Conservation (phyloP, 164 flowering plant genomes). For the grape (Vitis vinifera) region ASM3070453v1 NC_081816.1:15216501-15217000, state of each 20-base stretch:
- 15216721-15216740: constrained; percentile 19
- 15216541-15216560: too few relatives aligned
- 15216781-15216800: constrained; percentile 81
- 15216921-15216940: too few relatives aligned
- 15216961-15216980: constrained; percentile 95
- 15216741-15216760: constrained; percentile 45
- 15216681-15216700: constrained; percentile 35
- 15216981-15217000: constrained; percentile 95
- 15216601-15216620: constrained; percentile 42
- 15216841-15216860: constrained; percentile 24
- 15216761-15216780: constrained; percentile 79
- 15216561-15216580: too few relatives aligned
- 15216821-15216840: constrained; percentile 99
- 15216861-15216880: not conserved
- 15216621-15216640: constrained; percentile 59
- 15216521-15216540: too few relatives aligned
- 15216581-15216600: not conserved
- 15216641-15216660: constrained; percentile 69
- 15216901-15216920: too few relatives aligned
- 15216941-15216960: not conserved
- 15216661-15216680: constrained; percentile 58
- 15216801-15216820: constrained; percentile 82
- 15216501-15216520: too few relatives aligned
- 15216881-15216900: not conserved
- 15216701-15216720: constrained; percentile 19